These are phyloP conservation scores for Leishmania amazonensis DNA, from an alignment of 208 protist species.

Conservation along the genomic window DNA sequence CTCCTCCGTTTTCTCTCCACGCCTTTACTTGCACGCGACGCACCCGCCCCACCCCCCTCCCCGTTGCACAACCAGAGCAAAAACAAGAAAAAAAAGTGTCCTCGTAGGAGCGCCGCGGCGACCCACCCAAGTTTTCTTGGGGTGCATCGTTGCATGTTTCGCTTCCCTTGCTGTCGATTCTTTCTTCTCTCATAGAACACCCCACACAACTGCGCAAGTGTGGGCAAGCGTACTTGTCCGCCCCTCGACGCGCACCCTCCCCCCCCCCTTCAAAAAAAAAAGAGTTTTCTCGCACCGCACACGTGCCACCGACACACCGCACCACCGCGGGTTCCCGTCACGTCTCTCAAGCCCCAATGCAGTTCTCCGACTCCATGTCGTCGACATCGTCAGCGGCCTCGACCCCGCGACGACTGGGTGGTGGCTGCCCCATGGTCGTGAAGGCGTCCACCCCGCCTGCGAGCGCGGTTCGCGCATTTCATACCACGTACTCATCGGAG, in stretches of 20 bases:
- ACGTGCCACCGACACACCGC: not conserved
- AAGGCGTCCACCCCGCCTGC: not conserved
- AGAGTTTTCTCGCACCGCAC: not conserved
- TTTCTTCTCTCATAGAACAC: not conserved
- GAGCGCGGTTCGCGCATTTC: constrained; percentile 24
- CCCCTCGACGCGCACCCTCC: not conserved
- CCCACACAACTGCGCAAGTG: not conserved
- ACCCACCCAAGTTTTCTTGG: not conserved
- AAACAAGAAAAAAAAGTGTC: not conserved
- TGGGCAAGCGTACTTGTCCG: not conserved
- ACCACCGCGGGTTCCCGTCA: not conserved
- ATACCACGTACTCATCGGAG: not conserved
- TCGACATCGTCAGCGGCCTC: constrained; percentile 4
- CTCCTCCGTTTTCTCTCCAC: not conserved
- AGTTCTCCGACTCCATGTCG: constrained; percentile 7
- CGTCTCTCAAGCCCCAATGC: constrained; percentile 1
- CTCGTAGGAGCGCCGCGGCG: not conserved
- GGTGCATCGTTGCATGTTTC: not conserved
- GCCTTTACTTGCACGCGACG: not conserved
- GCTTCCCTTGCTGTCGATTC: not conserved
- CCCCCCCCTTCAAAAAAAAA: not conserved
- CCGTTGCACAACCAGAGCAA: not conserved
- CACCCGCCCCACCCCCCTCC: not conserved
- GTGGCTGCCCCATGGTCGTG: not conserved
- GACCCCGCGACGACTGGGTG: not conserved